Evolutionary conservation across 2,329 filamentous ascomycete species (phyloP).

Genomic region (Myrmaecium sp.): DNA sequence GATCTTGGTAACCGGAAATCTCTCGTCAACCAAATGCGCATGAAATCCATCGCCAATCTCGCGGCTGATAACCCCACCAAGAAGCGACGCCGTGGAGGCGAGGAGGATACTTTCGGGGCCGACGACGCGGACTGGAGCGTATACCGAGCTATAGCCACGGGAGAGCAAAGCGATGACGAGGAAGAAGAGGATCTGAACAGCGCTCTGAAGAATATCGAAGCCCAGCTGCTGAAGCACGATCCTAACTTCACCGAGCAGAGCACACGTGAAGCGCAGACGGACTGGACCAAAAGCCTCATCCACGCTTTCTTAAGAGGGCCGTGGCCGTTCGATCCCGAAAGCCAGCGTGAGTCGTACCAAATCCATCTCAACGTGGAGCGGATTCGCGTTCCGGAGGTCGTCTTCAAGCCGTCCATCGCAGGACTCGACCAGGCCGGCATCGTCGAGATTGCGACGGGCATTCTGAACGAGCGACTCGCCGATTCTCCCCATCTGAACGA

Average conservation of each 20-base stretch:
- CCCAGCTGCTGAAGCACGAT: constrained; percentile 73
- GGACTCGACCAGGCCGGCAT: constrained; percentile 87
- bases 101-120: constrained; percentile 92
- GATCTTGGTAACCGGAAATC: constrained; percentile 95
- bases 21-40: constrained; percentile 85
- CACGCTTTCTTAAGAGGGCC: constrained; percentile 84
- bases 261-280: constrained; percentile 77
- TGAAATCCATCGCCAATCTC: constrained; percentile 95
- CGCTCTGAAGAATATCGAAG: constrained; percentile 60
- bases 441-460: constrained; percentile 79
- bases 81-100: constrained; percentile 70
- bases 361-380: constrained; percentile 93
- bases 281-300: constrained; percentile 84
- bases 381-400: constrained; percentile 81
- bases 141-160: constrained; percentile 80
- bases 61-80: constrained; percentile 73
- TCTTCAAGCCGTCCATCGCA: constrained; percentile 84
- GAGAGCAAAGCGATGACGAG: constrained; percentile 67
- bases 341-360: constrained; percentile 67
- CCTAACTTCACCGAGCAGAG: constrained; percentile 80
- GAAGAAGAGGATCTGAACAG: constrained; percentile 75
- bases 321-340: constrained; percentile 66
- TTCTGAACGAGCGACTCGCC: constrained; percentile 65
- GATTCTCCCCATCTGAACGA: constrained; percentile 41
- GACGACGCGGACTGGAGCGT: constrained; percentile 98